phyloP scores from a whole-genome alignment of 2,329 filamentous ascomycete genomes.

The Davidsoniella eucalypti region DNA sequence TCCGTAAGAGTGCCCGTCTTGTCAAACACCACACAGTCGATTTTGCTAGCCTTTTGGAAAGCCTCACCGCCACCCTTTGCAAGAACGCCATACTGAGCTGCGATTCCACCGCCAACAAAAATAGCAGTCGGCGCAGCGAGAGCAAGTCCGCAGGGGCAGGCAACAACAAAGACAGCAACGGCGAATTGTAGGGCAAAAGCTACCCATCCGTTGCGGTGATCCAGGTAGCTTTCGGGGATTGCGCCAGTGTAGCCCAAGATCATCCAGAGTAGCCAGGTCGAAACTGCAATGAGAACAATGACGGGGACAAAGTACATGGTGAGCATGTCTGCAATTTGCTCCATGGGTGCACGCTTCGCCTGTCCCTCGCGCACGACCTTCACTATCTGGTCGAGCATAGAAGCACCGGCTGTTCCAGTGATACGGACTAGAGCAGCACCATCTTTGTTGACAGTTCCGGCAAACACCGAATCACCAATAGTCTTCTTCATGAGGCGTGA shows the following conservation, averaged over 20 bases:
- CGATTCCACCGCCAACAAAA: slow-evolving; percentile 66
- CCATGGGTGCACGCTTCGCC: slow-evolving; percentile 57
- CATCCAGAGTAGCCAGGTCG: slow-evolving; percentile 60
- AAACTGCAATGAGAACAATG: slow-evolving; percentile 50
- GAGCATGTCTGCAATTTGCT: slow-evolving; percentile 54
- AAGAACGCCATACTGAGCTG: slow-evolving; percentile 63
- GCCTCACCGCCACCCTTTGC: slow-evolving; percentile 75
- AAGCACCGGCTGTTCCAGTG: slow-evolving; percentile 47
- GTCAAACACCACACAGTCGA: slow-evolving; percentile 72
- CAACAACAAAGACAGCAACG: slow-evolving; percentile 74
- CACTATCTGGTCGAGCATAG: slow-evolving; percentile 69
- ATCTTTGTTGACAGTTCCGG: slow-evolving; percentile 60
- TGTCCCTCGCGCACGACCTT: slow-evolving; percentile 63
- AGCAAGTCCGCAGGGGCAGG: slow-evolving; percentile 69
- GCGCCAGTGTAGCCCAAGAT: slow-evolving; percentile 40
- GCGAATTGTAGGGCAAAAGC: slow-evolving; percentile 67
- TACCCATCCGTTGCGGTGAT: slow-evolving; percentile 45
- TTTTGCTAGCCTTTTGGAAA: slow-evolving; percentile 65
- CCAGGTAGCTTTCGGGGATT: slow-evolving; percentile 40
- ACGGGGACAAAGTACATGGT: slow-evolving; percentile 65
- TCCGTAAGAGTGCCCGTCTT: slow-evolving; percentile 74
- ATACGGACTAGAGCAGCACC: slow-evolving; percentile 44
- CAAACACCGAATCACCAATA: slow-evolving; percentile 47
- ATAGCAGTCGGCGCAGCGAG: slow-evolving; percentile 76
- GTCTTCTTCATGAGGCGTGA: slow-evolving; percentile 49